phyloP scores from a whole-genome alignment of 805 yeast species.

The Candida railenensis region DNA sequence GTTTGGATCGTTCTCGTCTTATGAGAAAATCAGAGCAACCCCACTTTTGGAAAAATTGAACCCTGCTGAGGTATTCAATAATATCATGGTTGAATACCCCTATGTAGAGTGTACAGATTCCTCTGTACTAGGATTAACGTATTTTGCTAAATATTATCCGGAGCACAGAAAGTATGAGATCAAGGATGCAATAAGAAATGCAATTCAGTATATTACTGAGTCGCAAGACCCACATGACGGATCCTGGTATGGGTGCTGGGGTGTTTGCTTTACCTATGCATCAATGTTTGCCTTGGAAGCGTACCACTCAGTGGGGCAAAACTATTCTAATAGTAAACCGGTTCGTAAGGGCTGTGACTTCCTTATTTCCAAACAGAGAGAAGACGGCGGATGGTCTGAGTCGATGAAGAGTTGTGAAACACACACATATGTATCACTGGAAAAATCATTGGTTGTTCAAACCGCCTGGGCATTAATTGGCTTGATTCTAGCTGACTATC shows the following conservation, averaged over 20 bases:
- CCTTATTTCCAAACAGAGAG: slow-evolving; percentile 67
- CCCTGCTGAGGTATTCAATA: slow-evolving; percentile 98
- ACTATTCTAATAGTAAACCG: slow-evolving; percentile 57
- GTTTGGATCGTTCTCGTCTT: slow-evolving; percentile 89
- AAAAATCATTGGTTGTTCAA: slow-evolving; percentile 73
- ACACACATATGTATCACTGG: slow-evolving; percentile 66
- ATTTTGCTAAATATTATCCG: slow-evolving; percentile 63
- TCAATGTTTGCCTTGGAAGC: slow-evolving; percentile 98
- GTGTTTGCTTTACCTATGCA: slow-evolving; percentile 92
- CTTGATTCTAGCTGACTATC: slow-evolving; percentile 76
- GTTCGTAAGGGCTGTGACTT: slow-evolving; percentile 85
- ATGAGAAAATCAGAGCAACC: slow-evolving; percentile 83
- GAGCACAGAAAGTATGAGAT: slow-evolving; percentile 69
- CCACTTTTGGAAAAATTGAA: slow-evolving; percentile 73
- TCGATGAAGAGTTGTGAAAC: slow-evolving; percentile 88
- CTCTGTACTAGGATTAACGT: slow-evolving; percentile 81
- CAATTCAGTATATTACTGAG: slow-evolving; percentile 65
- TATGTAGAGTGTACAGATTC: slow-evolving; percentile 98
- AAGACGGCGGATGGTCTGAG: slow-evolving; percentile 98
- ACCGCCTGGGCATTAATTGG: slow-evolving; percentile 93
- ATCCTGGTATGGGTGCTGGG: slow-evolving; percentile 99
- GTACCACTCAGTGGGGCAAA: slow-evolving; percentile 62
- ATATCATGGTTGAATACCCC: slow-evolving; percentile 98
- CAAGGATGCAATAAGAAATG: slow-evolving; percentile 65
- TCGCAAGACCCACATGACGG: slow-evolving; percentile 75